phyloP scores from a whole-genome alignment of 2,329 filamentous ascomycete species.

The Fonsecaea multimorphosa region DNA sequence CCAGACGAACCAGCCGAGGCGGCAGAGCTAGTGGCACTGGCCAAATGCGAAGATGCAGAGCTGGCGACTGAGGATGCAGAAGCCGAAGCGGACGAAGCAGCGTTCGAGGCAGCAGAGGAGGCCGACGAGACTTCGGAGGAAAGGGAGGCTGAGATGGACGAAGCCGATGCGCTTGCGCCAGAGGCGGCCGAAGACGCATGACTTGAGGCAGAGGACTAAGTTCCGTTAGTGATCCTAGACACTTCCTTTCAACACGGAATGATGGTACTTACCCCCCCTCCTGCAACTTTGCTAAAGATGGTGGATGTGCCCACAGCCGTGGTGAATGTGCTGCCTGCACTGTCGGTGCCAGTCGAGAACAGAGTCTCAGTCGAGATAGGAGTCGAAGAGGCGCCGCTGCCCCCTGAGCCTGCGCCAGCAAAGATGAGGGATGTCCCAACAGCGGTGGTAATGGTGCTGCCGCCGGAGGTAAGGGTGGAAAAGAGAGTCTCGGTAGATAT shows the following conservation, averaged over 20 bases:
- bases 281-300: slow-evolving; percentile 29
- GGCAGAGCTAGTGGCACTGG: slow-evolving; percentile 30
- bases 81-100: slow-evolving; percentile 35
- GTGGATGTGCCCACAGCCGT: slow-evolving; percentile 37
- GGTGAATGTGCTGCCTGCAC: slow-evolving; percentile 39
- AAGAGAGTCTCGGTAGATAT: slow-evolving; percentile 18
- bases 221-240: slow-evolving; percentile 10
- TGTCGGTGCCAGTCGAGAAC: slow-evolving; percentile 34
- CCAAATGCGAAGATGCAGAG: slow-evolving; percentile 15
- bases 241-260: not conserved
- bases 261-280: slow-evolving; percentile 11
- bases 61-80: slow-evolving; percentile 21
- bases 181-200: slow-evolving; percentile 32
- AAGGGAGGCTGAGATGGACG: slow-evolving; percentile 26
- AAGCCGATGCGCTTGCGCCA: slow-evolving; percentile 27
- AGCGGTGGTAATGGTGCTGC: slow-evolving; percentile 17
- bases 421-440: slow-evolving; percentile 10
- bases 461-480: slow-evolving; percentile 11
- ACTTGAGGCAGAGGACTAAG: slow-evolving; percentile 18
- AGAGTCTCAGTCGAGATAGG: slow-evolving; percentile 35
- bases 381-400: slow-evolving; percentile 26
- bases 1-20: slow-evolving; percentile 9
- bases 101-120: slow-evolving; percentile 36
- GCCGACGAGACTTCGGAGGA: slow-evolving; percentile 30
- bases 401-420: slow-evolving; percentile 8